Conservation (phyloP, 495 filamentous ascomycete genomes). For the Penicillium chermesinum region DNA sequence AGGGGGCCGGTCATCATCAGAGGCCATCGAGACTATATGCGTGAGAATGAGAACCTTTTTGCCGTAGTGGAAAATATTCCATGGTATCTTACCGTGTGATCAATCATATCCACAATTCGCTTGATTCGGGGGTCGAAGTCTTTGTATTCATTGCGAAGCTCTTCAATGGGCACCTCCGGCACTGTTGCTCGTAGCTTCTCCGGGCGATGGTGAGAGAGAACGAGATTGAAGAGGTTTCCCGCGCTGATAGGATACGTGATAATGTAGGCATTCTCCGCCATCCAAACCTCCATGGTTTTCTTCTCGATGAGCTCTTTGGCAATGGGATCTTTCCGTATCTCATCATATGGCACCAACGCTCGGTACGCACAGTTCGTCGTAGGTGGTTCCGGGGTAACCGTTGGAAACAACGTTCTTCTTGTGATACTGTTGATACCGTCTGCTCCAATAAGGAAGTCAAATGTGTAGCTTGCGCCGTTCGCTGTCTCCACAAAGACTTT, state of each 20-base stretch:
- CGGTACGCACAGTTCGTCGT: conserved; percentile 38
- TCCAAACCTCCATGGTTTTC: conserved; percentile 43
- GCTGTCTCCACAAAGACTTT: conserved; percentile 28
- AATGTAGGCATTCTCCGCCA: conserved; percentile 28
- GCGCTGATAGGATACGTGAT: conserved; percentile 44
- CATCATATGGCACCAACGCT: conserved; percentile 34
- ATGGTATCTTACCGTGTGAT: conserved; percentile 12
- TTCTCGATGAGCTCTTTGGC: conserved; percentile 31
- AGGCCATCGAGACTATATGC: conserved; percentile 24
- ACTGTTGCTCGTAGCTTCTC: conserved; percentile 11
- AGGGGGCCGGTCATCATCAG: conserved; percentile 27
- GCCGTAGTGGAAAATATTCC: too few species aligned
- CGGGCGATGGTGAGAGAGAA: conserved; percentile 35
- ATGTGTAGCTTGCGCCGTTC: conserved; percentile 26
- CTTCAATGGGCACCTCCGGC: conserved; percentile 27
- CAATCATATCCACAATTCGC: conserved; percentile 19
- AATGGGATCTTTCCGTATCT: conserved; percentile 33
- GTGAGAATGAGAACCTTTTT: too few species aligned
- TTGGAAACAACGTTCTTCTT: conserved; percentile 30
- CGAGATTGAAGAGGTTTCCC: conserved; percentile 42
- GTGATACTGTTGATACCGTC: conserved; percentile 38
- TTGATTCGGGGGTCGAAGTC: conserved; percentile 21
- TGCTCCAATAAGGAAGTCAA: conserved; percentile 38
- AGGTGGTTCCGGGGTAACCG: conserved; percentile 30
- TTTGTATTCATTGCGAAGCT: conserved; percentile 27